Base-by-base conservation (phyloP, 768 basidiomycete genomes). In the Leccinum olivaceopallidum region DNA sequence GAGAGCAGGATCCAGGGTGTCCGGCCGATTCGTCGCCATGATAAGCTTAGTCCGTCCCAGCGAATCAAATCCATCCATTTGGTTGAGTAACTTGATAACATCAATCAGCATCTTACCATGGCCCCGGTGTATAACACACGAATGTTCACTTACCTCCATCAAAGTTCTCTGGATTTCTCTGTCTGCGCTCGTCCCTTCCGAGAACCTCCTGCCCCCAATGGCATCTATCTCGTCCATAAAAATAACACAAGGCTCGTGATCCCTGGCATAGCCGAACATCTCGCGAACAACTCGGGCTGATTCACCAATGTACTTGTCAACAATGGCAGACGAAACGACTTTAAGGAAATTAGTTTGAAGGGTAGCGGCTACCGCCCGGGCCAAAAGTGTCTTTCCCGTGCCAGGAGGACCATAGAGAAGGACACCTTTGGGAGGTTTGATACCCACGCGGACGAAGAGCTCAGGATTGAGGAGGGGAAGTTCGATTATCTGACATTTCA, bases 21-120 rank as follows among this genome's bases (percentile, higher is more conserved):
- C 97, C 0, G 97, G 97, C 70, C 97, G 83, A 80, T 98, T 99
- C 26, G 97, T 99, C n/a, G 97, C 97, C 94, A 98, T 98, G 74
- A 99, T 99, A 56, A 98, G 84, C 76, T 98, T 98, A 36, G 95
- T 98, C 65, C 81, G 82, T 50, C 97, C 97, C 30, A 99, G 81
- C 16, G 96, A 94, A 76, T 98, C 97, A 78, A 99, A 99, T 24
- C 97, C 97, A 73, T 99, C 97, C 94, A 99, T 97, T 77, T 98
- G 96, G 71, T 98, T 98, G 34, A 99, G 83, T 26, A 99, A 81
- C 94, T 96, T 67, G 16, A 47, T 30, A n/a, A 18, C 13, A 20
- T 20, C 37, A 20, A 26, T 57, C 18, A 44, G 47, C 47, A 55
- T 53, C 39, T 20, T 16, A 48, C 36, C 42, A 8, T 50, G 13